These are phyloP conservation scores for Mollisia scopiformis DNA, from an alignment of 2,329 filamentous ascomycete species.

Conservation along the genomic window DNA sequence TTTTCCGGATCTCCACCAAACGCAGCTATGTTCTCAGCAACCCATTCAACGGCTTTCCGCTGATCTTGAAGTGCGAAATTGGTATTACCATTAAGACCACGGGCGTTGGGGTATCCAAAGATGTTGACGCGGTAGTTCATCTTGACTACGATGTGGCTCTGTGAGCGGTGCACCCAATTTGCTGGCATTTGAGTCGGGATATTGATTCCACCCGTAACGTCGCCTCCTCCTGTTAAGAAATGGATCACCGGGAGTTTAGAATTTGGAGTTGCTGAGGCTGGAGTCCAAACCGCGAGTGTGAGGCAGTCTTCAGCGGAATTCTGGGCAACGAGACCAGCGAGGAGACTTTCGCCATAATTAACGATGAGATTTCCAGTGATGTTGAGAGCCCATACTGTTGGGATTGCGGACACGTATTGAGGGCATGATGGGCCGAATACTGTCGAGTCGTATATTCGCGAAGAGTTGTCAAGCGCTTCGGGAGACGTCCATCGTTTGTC, in stretches of 20 bases:
- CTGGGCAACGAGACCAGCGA: conserved; percentile 19
- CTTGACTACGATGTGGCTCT: conserved; percentile 6
- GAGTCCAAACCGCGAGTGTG: conserved; percentile 31
- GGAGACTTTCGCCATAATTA: conserved; percentile 26
- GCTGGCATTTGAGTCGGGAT: background rate
- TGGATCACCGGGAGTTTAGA: conserved; percentile 47
- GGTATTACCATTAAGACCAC: conserved; percentile 4
- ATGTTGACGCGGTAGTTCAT: conserved; percentile 37
- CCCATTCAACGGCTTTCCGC: conserved; percentile 49
- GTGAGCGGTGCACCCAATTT: background rate
- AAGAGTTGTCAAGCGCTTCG: conserved; percentile 18
- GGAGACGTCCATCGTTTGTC: conserved; percentile 42
- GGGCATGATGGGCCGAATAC: conserved; percentile 27
- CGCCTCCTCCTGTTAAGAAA: conserved; percentile 25
- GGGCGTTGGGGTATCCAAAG: conserved; percentile 39
- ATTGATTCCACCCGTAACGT: background rate
- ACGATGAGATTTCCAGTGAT: conserved; percentile 11
- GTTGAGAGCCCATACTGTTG: conserved; percentile 36
- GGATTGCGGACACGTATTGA: conserved; percentile 32
- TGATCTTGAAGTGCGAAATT: conserved; percentile 68
- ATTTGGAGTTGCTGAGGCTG: conserved; percentile 27
- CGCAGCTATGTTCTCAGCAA: conserved; percentile 50
- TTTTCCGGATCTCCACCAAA: conserved; percentile 61
- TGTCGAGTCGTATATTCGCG: conserved; percentile 19
- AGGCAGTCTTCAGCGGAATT: conserved; percentile 19